These are phyloP conservation scores for Geotrichum fermentans DNA, from an alignment of 1,139 yeast species.

Conservation along the genomic window DNA sequence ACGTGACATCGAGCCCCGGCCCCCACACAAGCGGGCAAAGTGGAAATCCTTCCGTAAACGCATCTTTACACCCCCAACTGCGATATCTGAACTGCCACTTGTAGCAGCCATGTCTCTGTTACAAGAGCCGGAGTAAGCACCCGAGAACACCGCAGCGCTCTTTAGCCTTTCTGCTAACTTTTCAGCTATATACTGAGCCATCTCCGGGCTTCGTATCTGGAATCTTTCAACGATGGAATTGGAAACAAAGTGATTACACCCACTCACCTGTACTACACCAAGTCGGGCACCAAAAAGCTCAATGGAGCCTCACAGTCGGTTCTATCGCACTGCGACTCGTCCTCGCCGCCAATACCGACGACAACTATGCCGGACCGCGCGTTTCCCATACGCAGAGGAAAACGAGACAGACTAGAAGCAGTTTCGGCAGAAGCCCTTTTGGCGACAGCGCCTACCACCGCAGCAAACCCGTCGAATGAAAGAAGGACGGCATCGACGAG, in stretches of 20 bases:
- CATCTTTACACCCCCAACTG: too few species aligned
- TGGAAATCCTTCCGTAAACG: too few species aligned
- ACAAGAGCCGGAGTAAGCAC: conserved; percentile 31
- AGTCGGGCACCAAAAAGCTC: conserved; percentile 26
- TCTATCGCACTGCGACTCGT: conserved; percentile 14
- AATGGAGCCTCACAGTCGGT: conserved; percentile 18
- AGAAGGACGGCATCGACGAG: neutral
- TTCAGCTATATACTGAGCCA: conserved; percentile 33
- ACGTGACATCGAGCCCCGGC: too few species aligned
- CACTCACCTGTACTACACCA: conserved; percentile 32
- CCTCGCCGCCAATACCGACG: conserved; percentile 22
- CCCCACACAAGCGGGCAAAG: too few species aligned
- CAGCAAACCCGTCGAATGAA: neutral
- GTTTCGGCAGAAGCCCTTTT: neutral
- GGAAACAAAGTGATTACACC: conserved; percentile 34
- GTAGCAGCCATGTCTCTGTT: conserved; percentile 29
- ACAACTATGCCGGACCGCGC: conserved; percentile 2
- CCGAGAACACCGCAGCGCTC: neutral
- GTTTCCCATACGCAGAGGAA: neutral
- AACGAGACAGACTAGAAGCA: neutral
- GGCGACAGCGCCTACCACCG: neutral
- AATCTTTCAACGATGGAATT: conserved; percentile 33
- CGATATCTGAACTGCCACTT: too few species aligned
- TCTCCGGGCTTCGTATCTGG: conserved; percentile 35
- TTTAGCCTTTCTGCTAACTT: neutral